A percentile compares a stretch with the other conserved stretches of the same genome.
These are phyloP conservation scores for Chaetomium olivaceum DNA, from an alignment of 2,329 filamentous ascomycete genomes.

Conservation along the genomic window DNA sequence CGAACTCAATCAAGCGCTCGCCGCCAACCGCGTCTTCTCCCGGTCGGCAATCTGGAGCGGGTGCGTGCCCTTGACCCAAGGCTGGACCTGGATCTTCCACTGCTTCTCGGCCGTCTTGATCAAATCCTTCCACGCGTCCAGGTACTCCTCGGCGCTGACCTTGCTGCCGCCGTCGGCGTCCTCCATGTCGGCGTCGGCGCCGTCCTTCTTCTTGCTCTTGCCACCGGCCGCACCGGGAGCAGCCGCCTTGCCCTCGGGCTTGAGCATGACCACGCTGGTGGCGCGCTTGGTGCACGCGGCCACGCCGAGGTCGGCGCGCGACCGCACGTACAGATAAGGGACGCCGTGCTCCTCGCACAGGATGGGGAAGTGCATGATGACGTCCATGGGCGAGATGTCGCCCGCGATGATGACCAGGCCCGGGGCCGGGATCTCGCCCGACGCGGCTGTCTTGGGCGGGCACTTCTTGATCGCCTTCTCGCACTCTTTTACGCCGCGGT, in stretches of 20 bases:
- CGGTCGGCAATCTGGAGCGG: conserved; percentile 30
- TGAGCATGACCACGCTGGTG: conserved; percentile 91
- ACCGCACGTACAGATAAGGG: conserved; percentile 92
- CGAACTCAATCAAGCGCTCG: conserved; percentile 14
- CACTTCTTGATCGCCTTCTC: conserved; percentile 98
- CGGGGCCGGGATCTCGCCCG: conserved; percentile 53
- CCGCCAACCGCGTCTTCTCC: conserved; percentile 16
- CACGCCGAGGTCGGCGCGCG: conserved; percentile 88
- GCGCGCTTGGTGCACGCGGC: conserved; percentile 94
- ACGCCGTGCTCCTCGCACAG: conserved; percentile 98
- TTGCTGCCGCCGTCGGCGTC: conserved; percentile 48
- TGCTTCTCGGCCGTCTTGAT: conserved; percentile 69
- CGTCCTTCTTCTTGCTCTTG: conserved; percentile 44
- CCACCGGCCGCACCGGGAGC: conserved; percentile 40
- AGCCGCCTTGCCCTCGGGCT: conserved; percentile 50
- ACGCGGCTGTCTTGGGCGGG: conserved; percentile 61
- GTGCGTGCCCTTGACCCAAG: conserved; percentile 35
- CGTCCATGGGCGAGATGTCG: conserved; percentile 97
- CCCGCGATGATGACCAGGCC: conserved; percentile 88
- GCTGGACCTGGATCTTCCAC: conserved; percentile 55
- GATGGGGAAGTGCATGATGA: conserved; percentile 96
- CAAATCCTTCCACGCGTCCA: conserved; percentile 63
- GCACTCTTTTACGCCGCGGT: conserved; percentile 98
- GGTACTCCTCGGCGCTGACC: conserved; percentile 60
- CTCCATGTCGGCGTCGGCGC: conserved; percentile 49